These are phyloP conservation scores for Beauveria sp. DNA, from an alignment of 2,329 filamentous ascomycete species.

Conservation along the genomic window DNA sequence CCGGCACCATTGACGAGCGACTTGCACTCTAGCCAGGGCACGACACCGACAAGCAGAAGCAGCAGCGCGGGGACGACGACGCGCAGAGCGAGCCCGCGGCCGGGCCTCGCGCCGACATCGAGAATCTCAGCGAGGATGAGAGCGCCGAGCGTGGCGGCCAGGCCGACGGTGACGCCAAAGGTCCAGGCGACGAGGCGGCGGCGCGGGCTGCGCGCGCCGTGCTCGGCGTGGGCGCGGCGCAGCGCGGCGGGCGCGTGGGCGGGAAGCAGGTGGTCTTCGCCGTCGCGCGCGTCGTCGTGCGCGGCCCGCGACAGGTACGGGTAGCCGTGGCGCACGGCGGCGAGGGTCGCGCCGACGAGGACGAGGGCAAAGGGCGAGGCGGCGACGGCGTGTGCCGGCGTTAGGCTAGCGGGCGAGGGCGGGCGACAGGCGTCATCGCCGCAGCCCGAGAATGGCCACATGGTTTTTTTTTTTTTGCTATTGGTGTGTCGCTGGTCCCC, in stretches of 20 bases:
- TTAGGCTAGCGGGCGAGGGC: slow-evolving; percentile 31
- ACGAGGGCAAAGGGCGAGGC: slow-evolving; percentile 65
- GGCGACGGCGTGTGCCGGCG: slow-evolving; percentile 44
- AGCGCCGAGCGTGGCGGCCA: slow-evolving; percentile 71
- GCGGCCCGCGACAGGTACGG: slow-evolving; percentile 56
- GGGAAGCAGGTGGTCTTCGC: slow-evolving; percentile 54
- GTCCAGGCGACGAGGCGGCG: slow-evolving; percentile 51
- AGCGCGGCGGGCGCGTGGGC: slow-evolving; percentile 53
- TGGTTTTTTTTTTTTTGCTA: slow-evolving; percentile 12
- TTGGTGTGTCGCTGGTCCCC: not conserved
- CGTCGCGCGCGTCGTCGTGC: slow-evolving; percentile 39
- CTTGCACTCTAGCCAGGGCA: slow-evolving; percentile 73
- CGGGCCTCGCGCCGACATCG: slow-evolving; percentile 60
- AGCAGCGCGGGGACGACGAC: slow-evolving; percentile 64
- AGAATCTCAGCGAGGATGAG: slow-evolving; percentile 79
- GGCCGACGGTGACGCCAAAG: slow-evolving; percentile 69
- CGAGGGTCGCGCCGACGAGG: slow-evolving; percentile 53
- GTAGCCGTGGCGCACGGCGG: slow-evolving; percentile 63
- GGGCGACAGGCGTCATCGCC: slow-evolving; percentile 50
- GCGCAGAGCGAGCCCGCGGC: slow-evolving; percentile 59
- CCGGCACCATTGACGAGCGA: slow-evolving; percentile 51
- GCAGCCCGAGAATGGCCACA: slow-evolving; percentile 43
- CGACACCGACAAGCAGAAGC: slow-evolving; percentile 63
- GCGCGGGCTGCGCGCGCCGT: slow-evolving; percentile 43
- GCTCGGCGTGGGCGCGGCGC: slow-evolving; percentile 51